Base-by-base conservation (phyloP, 2,329 filamentous ascomycete species). In the Fusarium sp. region DNA sequence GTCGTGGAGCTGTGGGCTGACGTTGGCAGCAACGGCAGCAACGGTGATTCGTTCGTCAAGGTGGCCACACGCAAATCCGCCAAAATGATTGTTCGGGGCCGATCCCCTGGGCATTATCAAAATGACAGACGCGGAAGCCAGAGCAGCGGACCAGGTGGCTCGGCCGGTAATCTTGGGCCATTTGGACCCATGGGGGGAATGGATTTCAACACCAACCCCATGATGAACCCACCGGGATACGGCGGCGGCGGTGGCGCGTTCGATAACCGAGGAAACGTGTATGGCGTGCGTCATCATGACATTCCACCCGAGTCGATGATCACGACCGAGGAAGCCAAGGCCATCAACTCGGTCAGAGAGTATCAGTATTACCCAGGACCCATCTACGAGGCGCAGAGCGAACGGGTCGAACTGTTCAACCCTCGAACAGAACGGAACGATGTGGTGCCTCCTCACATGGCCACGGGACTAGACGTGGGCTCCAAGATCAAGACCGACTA, bases 11-110 rank as follows among this genome's bases (percentile, higher is more conserved):
- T 97, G 1, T 94, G 91, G 82, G 94, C 90, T 9, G 92, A 95
- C 73, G 85, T 94, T 9, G 88, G 90, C 3, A 80, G 82, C 35
- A 85, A 83, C 76, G 64, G 35, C 56, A 83, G 67, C 48, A 83
- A 67, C 68, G 80, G 75, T 20, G 87, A 90, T 1, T 87, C 89
- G 35, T 95, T 89, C 84, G 85, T 95, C 77, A 92, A 93, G 79
- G 87, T 97, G 61, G 94, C 93, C 5, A 90, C 90, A 67, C 88
- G 89, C 57, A 91, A 93, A 78, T 96, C 94, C 7, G 91, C 92
- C 68, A 93, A 93, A 80, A 94, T 97, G 88, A 95, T 97, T 76
- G 94, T 97, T n/a, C 92, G 94, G 25, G 94, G 94, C 7, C 90
- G 94, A 30, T 95, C 93, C 9, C 94, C 94, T 0, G 94, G 94